Evolutionary conservation across 371 early-diverging fungal genomes (phyloP).

Genomic region (Funneliformis caledonium): DNA sequence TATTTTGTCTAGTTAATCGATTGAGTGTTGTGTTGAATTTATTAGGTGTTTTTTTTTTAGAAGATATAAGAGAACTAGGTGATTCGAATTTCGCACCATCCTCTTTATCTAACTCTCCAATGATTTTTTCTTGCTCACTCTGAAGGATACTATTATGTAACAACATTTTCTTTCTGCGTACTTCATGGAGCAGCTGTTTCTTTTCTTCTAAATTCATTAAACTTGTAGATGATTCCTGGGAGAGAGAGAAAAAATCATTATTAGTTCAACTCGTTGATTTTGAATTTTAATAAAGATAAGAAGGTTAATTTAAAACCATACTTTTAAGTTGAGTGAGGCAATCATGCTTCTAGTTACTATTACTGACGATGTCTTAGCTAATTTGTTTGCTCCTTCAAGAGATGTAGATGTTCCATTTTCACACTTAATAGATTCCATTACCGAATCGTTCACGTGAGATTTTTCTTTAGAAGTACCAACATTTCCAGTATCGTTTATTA

Average conservation of each 20-base stretch:
- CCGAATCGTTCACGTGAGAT: neutral
- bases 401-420: neutral
- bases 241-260: neutral
- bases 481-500: neutral
- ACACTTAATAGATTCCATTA: neutral
- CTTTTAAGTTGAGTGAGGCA: neutral
- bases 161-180: slow-evolving; percentile 9
- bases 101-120: neutral
- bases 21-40: neutral
- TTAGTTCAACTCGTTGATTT: neutral
- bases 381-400: neutral
- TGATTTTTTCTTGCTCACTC: neutral
- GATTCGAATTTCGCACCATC: neutral
- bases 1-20: neutral
- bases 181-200: neutral
- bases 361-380: neutral
- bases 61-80: neutral
- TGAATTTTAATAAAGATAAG: neutral
- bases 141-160: neutral
- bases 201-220: slow-evolving; percentile 3
- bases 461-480: neutral
- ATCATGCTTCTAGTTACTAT: neutral
- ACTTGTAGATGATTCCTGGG: neutral
- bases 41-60: neutral
- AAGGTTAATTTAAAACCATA: neutral